phyloP scores from a whole-genome alignment of 108 stramenopile genomes.

The Aurantiochytrium sp. region DNA sequence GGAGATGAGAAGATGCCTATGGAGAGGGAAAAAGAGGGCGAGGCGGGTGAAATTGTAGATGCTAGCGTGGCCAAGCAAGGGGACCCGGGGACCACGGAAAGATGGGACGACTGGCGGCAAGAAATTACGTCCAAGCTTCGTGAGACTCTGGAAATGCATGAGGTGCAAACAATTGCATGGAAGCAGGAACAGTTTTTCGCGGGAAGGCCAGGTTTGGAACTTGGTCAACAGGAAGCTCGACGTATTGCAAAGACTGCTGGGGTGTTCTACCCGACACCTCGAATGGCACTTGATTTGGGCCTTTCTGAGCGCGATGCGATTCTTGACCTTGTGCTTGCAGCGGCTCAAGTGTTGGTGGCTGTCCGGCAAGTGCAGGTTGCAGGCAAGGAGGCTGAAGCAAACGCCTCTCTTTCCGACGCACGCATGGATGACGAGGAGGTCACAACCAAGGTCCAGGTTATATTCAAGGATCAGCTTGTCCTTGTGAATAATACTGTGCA shows the following conservation, averaged over 20 bases:
- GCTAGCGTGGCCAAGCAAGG: neutral
- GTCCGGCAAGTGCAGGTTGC: neutral
- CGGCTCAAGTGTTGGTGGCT: neutral
- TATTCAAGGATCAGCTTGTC: neutral
- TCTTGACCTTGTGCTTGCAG: neutral
- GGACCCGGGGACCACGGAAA: neutral
- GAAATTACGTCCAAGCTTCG: neutral
- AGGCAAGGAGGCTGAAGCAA: neutral
- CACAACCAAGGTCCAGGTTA: neutral
- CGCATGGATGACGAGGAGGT: neutral
- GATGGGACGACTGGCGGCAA: neutral
- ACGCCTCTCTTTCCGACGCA: neutral
- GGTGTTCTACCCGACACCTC: neutral
- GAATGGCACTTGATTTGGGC: neutral
- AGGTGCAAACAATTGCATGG: neutral
- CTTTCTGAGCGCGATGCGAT: neutral
- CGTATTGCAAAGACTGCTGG: neutral
- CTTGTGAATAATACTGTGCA: neutral
- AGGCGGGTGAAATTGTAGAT: neutral
- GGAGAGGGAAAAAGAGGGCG: no score
- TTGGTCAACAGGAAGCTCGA: neutral
- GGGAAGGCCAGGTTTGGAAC: neutral
- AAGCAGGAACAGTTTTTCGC: neutral
- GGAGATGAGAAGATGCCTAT: no score
- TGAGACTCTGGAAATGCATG: neutral